Conservation (phyloP, 2,329 filamentous ascomycete species). For the Hymenoscyphus salicellus region DNA sequence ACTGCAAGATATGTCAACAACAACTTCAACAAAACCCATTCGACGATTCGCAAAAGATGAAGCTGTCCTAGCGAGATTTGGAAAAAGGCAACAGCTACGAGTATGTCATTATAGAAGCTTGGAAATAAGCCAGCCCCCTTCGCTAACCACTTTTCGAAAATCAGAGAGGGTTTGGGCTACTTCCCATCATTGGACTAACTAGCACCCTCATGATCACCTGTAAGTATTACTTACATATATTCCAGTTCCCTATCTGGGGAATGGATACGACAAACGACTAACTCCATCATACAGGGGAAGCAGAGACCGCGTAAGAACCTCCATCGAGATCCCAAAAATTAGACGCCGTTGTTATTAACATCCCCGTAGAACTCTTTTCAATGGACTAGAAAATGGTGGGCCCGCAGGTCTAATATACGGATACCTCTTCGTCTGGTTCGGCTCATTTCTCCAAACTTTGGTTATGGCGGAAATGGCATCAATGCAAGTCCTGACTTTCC, state of each 20-base stretch:
- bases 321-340: neutral
- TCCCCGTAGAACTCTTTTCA: neutral
- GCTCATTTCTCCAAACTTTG: neutral
- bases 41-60: slow-evolving; percentile 9
- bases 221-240: neutral
- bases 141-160: neutral
- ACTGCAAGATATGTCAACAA: neutral
- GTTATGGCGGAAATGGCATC: slow-evolving; percentile 6
- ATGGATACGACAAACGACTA: neutral
- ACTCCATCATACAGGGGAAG: neutral
- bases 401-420: neutral
- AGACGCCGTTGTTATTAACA: neutral
- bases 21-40: neutral
- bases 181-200: slow-evolving; percentile 1
- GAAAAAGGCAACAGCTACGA: slow-evolving; percentile 13
- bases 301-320: neutral
- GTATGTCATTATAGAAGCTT: neutral
- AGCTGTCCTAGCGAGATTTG: slow-evolving; percentile 11
- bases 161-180: slow-evolving; percentile 1
- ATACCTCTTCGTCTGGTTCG: slow-evolving; percentile 1
- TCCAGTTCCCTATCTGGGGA: neutral
- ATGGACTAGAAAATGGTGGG: neutral
- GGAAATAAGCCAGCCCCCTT: too few relatives aligned
- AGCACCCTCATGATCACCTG: slow-evolving; percentile 2
- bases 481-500: neutral